Evolutionary conservation across 371 early-diverging fungal genomes (phyloP), one percentile per base, ranked within the genome.

Genomic region (Rhizopus sp.): DNA sequence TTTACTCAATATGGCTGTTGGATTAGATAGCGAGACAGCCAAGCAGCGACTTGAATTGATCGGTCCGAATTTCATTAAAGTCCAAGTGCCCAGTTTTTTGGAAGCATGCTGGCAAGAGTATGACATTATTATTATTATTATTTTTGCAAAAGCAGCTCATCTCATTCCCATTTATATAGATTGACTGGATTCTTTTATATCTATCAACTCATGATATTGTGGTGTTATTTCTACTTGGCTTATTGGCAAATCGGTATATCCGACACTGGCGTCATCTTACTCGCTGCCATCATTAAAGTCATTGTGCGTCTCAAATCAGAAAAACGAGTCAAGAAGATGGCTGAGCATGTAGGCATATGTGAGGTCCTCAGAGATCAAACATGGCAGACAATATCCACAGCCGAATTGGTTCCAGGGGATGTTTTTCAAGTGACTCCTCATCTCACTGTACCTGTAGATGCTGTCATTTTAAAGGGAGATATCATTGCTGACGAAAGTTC

Each of bases 241-340:
- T 89, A 88, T 66, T 91, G 83, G 75, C 78, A 80, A 53, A 88
- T 91, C 60, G 91, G 85, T 8, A 17, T 88, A 0, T 86, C 88
- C 0, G 81, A 88, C 44, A 85, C 87, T 0, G 63, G 69, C 46
- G 85, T 91, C 7, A 82, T 89, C 44, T 46, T 89, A 4, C 45
- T 81, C 10, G 85, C 91, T 0, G 91, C 88, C 3, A 12, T 88
- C 5, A 75, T 80, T 62, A 88, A 88, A 63, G 89, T 89, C 0
- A 32, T 73, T 17, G 73, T 88, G 9, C 77, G 79, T 31, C 53
- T 84, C 4, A 66, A 71, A 9, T 78, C 88, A 0, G 88, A 87
- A 64, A 60, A 71, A 9, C 73, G 85, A 5, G 80, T 89, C 31
- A 85, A 83, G 55, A 39, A 57, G 6, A 80, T 84, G 83, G 84